A percentile compares a stretch with the other conserved stretches of the same genome.
phyloP scores from a whole-genome alignment of 2,329 filamentous ascomycete species.

The Boeremia exigua region DNA sequence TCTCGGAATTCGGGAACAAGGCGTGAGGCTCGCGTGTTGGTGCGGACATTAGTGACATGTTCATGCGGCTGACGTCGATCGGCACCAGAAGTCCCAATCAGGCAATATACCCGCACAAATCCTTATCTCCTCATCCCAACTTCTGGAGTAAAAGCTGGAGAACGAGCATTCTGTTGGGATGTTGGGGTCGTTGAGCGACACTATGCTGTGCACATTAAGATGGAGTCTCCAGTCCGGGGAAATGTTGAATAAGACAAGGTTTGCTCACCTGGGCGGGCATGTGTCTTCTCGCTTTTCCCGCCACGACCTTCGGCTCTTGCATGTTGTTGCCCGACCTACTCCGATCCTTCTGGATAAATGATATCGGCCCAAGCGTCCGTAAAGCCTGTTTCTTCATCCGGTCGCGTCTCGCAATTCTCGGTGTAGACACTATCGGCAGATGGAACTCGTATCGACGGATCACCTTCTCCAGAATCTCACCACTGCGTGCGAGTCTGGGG shows the following conservation, averaged over 20 bases:
- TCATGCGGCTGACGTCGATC: constrained; percentile 15
- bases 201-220: background rate
- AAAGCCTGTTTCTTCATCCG: background rate
- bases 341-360: constrained; percentile 1
- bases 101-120: constrained; percentile 7
- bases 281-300: background rate
- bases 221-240: constrained; percentile 10
- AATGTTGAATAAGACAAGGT: background rate
- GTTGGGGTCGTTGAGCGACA: constrained; percentile 4
- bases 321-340: background rate
- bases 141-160: constrained; percentile 9
- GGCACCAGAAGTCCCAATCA: background rate
- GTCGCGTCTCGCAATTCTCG: background rate
- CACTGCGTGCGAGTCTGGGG: background rate
- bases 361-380: constrained; percentile 1
- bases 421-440: background rate
- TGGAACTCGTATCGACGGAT: background rate
- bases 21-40: background rate
- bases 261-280: background rate
- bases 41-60: background rate
- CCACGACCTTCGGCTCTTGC: background rate
- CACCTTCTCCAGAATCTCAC: background rate
- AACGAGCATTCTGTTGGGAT: background rate
- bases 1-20: constrained; percentile 3
- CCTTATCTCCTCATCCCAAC: background rate